Base-by-base conservation (phyloP, 1,284 basidiomycete genomes). In the Xerocomus amazonicus region DNA sequence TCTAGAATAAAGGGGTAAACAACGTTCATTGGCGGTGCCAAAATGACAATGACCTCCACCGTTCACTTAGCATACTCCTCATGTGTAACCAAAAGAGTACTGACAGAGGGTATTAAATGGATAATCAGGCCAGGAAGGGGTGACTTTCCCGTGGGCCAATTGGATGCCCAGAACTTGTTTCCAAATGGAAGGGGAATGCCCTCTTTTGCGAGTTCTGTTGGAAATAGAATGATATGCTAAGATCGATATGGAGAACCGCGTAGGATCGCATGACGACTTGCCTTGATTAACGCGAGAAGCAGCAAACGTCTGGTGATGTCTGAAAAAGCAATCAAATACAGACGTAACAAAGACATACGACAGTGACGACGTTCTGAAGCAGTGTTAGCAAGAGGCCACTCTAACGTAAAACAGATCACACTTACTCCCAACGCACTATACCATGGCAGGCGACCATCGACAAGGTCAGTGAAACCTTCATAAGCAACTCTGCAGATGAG, bases 1-100 rank as follows among this genome's bases (percentile, higher is more conserved):
- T 83, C 78, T 1, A 84, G 64, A 46, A 81, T 80, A 48, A 80
- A 79, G 0, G 76, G 74, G 53, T 78, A 81, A 0, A 66, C 77
- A 2, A 77, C 66, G 2, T 58, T 52, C 7, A 71, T 69, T 1
- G 78, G 77, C 0, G 76, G 76, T 1, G 59, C 77, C 27, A 80
- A 56, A 39, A 80, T 79, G 23, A 79, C 65, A 19, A 80, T 70
- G 19, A 73, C 50, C 79, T 81, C n/a, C 7, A 37, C 3, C 36
- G 27, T 38, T 43, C 6, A 5, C 2, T 39, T 3, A 31, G 26
- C 3, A 32, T 14, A 5, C 7, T 36, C 7, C 10, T 2, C 9
- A 17, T 2, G 40, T 9, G 33, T 42, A 26, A 12, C 19, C 2
- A 38, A 16, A 9, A 17, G 6, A 12, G 2, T 5, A 46, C 55